Evolutionary conservation across 495 filamentous ascomycete species (phyloP), one percentile per base, ranked within the genome.

Genomic region (Hypoxylon lenormandii): DNA sequence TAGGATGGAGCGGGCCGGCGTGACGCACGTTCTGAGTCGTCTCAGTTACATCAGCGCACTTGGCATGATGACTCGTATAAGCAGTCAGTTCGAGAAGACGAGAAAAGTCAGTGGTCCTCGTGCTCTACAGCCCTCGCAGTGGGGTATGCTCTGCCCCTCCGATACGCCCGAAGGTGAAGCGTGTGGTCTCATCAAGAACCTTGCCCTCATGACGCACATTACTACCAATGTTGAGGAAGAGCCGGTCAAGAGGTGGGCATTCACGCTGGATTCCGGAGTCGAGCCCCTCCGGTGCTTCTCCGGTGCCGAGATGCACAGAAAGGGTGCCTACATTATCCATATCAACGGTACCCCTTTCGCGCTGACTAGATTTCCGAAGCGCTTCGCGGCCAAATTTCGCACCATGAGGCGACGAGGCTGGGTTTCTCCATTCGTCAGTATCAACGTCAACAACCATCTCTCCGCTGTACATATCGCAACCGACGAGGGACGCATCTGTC

Each of bases 51-150:
- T 98, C 80, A 92, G 91, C 69, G 96, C 96, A 10, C 85, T 99
- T n/a, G 96, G 96, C 58, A 98, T 98, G 96, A 98, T 99, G 96
- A 98, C 96, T 10, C 88, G 95, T 71, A 98, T 98, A 70, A 94
- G 89, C 80, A 96, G 91, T 86, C 95, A 98, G 81, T 98, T 99
- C 75, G 95, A 98, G 75, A 98, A 98, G 83, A 97, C 94, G 1
- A 82, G 95, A 68, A 99, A 99, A 77, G 92, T 99, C 66, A 91
- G 88, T 74, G 96, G 96, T 56, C 95, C 95, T 70, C 89, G 95
- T 83, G 95, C 96, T 8, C 83, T 99, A 13, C 95, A 99, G 75
- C 92, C 95, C 8, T 98, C 96, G 0, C 93, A 98, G 65, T 99
- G 97, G 78, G 95, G 95, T 62, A 95, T 99, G 92, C 82, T 99